Evolutionary conservation across 306 rosid genomes (phyloP).

Genomic region (Cotoneaster glaucophyllus): DNA sequence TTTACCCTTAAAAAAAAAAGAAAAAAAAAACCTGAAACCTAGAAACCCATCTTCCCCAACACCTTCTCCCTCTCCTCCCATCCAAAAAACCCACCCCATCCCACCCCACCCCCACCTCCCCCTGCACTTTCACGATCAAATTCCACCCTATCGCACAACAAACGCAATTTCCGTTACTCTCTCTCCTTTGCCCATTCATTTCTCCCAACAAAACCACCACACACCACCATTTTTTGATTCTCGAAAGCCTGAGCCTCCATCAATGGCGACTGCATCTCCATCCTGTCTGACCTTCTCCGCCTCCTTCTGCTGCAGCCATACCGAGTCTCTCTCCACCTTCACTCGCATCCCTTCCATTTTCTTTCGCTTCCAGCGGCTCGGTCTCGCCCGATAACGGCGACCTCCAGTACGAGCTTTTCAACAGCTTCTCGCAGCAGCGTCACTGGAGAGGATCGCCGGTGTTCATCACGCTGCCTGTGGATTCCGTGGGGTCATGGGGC

Average conservation of each 20-base stretch:
- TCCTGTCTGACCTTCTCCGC: slow-evolving; percentile 45
- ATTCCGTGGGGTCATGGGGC: slow-evolving; percentile 29
- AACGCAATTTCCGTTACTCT: not conserved
- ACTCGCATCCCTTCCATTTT: slow-evolving; percentile 37
- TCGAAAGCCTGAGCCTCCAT: slow-evolving; percentile 21
- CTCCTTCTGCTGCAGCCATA: slow-evolving; percentile 37
- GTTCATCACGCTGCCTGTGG: slow-evolving; percentile 54
- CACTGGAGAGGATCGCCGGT: slow-evolving; percentile 50
- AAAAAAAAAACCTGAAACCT: too few relatives aligned
- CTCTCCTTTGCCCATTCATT: not conserved
- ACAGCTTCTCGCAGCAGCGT: slow-evolving; percentile 43
- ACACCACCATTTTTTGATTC: not conserved
- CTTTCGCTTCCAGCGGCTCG: slow-evolving; percentile 42
- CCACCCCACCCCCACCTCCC: too few relatives aligned
- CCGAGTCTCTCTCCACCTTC: slow-evolving; percentile 13
- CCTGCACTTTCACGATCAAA: too few relatives aligned
- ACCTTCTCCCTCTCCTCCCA: too few relatives aligned
- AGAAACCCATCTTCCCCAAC: too few relatives aligned
- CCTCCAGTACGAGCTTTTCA: slow-evolving; percentile 52
- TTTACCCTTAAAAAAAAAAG: too few relatives aligned
- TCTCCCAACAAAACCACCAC: not conserved
- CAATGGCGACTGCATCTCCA: slow-evolving; percentile 60
- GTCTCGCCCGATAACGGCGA: slow-evolving; percentile 57
- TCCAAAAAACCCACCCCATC: too few relatives aligned
- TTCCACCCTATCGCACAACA: not conserved